Percentiles rank a stretch among this genome's conserved stretches.
phyloP scores from a whole-genome alignment of 345 rosid species.

The Populus nigra region DNA sequence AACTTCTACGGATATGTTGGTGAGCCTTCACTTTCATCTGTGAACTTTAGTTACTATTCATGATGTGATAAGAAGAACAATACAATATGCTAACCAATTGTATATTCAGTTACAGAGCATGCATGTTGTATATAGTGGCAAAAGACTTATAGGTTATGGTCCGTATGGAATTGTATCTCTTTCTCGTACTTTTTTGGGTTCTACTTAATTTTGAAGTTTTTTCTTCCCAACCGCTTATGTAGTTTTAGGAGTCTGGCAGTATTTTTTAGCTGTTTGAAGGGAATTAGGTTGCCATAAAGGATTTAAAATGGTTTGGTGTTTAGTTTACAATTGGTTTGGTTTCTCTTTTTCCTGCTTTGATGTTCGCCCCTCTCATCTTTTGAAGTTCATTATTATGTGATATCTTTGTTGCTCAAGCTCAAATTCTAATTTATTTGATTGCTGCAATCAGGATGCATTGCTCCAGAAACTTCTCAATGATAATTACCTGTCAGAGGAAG shows the following conservation, averaged over 20 bases:
- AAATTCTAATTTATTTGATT: slow-evolving; percentile 18
- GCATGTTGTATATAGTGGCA: not conserved
- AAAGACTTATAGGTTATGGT: not conserved
- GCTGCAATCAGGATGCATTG: slow-evolving; percentile 64
- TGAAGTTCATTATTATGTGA: not conserved
- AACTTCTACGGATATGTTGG: not conserved
- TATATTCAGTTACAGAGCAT: not conserved
- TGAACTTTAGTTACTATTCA: not conserved
- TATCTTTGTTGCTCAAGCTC: slow-evolving; percentile 2
- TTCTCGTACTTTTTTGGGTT: not conserved
- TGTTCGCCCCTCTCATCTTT: not conserved
- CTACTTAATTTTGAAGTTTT: not conserved
- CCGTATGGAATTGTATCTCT: not conserved
- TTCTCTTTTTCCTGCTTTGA: slow-evolving; percentile 1
- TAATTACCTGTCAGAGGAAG: slow-evolving; percentile 56
- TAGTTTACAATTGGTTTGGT: not conserved
- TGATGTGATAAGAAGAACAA: not conserved
- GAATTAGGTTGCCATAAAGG: not conserved
- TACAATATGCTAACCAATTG: not conserved
- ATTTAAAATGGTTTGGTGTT: not conserved
- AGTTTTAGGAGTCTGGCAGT: not conserved
- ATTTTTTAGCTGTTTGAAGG: not conserved
- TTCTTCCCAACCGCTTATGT: not conserved
- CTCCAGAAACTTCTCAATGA: slow-evolving; percentile 72
- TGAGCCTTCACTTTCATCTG: not conserved